These are phyloP conservation scores for Pistacia integerrima DNA, from an alignment of 345 rosid genomes.

Conservation along the genomic window DNA sequence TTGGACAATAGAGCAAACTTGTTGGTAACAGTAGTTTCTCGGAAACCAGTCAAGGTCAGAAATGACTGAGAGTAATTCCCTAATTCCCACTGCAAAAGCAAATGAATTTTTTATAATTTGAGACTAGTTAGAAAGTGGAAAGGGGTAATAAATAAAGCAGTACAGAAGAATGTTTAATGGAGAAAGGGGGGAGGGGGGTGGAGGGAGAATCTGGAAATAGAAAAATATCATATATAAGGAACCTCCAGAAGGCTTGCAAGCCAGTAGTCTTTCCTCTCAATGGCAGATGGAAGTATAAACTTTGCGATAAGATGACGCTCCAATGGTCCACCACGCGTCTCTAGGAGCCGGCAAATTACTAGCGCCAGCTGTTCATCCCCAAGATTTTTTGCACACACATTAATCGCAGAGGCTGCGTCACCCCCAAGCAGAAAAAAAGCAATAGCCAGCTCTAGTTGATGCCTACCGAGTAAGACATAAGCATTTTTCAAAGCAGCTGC, in stretches of 20 bases:
- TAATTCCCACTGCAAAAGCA: constrained; percentile 82
- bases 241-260: constrained; percentile 86
- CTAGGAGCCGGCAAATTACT: constrained; percentile 83
- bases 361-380: constrained; percentile 93
- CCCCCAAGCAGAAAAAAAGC: constrained; percentile 97
- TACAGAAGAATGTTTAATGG: neutral
- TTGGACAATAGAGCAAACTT: constrained; percentile 51
- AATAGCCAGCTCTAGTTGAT: constrained; percentile 84
- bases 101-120: constrained; percentile 19
- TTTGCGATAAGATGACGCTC: constrained; percentile 65
- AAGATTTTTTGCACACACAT: constrained; percentile 83
- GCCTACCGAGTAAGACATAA: constrained; percentile 91
- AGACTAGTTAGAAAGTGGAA: neutral
- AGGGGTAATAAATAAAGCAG: neutral
- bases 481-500: constrained; percentile 96
- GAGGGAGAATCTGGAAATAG: constrained; percentile 13
- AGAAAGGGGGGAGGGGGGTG: neutral
- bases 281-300: constrained; percentile 71
- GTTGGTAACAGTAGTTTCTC: constrained; percentile 32
- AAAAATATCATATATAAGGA: constrained; percentile 29
- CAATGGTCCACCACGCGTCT: constrained; percentile 72
- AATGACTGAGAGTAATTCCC: constrained; percentile 71
- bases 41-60: constrained; percentile 62
- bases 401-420: constrained; percentile 81
- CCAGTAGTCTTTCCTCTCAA: constrained; percentile 81